A percentile compares a stretch with the other conserved stretches of the same genome.
These are phyloP conservation scores for Candida cerambycidarum DNA, from an alignment of 805 yeast genomes.

Conservation along the genomic window DNA sequence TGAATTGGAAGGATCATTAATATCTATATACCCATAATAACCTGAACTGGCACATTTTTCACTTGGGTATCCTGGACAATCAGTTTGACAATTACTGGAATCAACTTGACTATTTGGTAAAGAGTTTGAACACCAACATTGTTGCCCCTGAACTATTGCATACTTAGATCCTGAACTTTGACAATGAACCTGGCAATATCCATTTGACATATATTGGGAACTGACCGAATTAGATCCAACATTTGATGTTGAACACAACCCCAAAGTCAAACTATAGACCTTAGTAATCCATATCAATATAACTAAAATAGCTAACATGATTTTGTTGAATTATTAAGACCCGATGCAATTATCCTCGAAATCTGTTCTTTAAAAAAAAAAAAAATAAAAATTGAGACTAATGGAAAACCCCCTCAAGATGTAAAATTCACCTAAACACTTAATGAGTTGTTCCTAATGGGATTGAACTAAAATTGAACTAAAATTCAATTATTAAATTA, in stretches of 20 bases:
- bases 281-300: not conserved
- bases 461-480: no score
- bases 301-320: conserved; percentile 2
- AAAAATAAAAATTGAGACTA: not conserved
- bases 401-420: not conserved
- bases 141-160: conserved; percentile 50
- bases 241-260: conserved; percentile 25
- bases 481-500: no score
- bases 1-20: conserved; percentile 11
- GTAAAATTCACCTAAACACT: not conserved
- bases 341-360: conserved; percentile 4
- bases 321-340: not conserved
- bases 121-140: conserved; percentile 63
- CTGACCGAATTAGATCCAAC: conserved; percentile 12
- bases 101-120: conserved; percentile 45
- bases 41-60: conserved; percentile 47
- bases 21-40: conserved; percentile 52
- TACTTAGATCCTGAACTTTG: conserved; percentile 41
- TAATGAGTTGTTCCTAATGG: no score
- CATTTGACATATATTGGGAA: conserved; percentile 43
- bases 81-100: conserved; percentile 30
- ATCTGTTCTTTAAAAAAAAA: no score
- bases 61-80: conserved; percentile 47
- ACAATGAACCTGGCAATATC: conserved; percentile 52
- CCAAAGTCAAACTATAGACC: conserved; percentile 8